Percentiles rank a stretch among this genome's conserved stretches.
Evolutionary conservation across 2,329 filamentous ascomycete genomes (phyloP).

Genomic region (Aspergillus niger): DNA sequence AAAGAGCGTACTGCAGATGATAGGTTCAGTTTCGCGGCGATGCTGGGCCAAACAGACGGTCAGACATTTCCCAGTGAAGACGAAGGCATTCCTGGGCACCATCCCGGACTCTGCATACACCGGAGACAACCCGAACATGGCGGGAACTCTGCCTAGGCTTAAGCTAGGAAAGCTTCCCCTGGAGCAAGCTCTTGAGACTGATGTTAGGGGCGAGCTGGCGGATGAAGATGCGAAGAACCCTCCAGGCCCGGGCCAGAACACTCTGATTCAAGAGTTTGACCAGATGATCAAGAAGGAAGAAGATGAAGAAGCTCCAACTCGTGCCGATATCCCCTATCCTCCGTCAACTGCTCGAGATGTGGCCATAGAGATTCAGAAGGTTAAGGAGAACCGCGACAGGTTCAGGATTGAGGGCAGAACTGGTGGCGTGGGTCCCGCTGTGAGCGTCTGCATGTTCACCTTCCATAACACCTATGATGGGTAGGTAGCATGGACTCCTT

Average conservation of each 20-base stretch:
- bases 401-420: conserved; percentile 85
- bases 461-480: conserved; percentile 95
- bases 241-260: conserved; percentile 68
- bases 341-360: conserved; percentile 88
- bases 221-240: conserved; percentile 81
- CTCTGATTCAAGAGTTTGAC: conserved; percentile 84
- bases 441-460: conserved; percentile 96
- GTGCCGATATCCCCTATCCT: conserved; percentile 80
- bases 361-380: conserved; percentile 88
- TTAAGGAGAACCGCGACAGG: conserved; percentile 88
- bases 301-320: conserved; percentile 75
- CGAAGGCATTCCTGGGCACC: conserved; percentile 69
- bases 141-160: conserved; percentile 62
- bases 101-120: conserved; percentile 65
- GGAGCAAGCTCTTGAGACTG: conserved; percentile 78
- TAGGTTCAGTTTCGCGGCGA: conserved; percentile 60
- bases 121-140: conserved; percentile 57
- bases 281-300: conserved; percentile 87
- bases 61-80: conserved; percentile 65
- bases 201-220: conserved; percentile 82
- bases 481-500: conserved; percentile 51
- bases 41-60: conserved; percentile 58
- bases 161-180: conserved; percentile 80
- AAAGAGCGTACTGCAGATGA: conserved; percentile 62
- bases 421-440: conserved; percentile 76